Evolutionary conservation across 306 rosid species (phyloP).

Genomic region (Begonia masoniana): DNA sequence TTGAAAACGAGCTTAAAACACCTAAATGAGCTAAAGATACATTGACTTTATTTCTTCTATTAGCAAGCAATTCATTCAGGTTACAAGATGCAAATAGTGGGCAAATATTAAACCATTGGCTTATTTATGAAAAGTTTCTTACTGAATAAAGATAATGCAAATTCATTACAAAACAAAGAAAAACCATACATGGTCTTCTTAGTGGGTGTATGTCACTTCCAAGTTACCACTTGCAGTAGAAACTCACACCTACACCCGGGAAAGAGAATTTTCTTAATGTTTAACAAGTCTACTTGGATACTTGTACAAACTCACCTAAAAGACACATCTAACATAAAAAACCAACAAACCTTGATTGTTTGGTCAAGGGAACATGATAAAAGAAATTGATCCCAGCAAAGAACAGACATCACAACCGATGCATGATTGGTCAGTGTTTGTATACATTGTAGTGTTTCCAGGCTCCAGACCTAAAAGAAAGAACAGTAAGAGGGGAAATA

Average conservation of each 20-base stretch:
- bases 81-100: too few species aligned
- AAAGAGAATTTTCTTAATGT: constrained; percentile 3
- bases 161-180: too few species aligned
- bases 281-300: background rate
- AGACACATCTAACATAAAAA: constrained; percentile 3
- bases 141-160: too few species aligned
- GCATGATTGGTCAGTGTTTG: constrained; percentile 82
- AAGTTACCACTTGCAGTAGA: constrained; percentile 80
- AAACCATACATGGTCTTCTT: constrained; percentile 62
- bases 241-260: constrained; percentile 67
- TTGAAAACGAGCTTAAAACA: too few species aligned
- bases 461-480: constrained; percentile 74
- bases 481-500: constrained; percentile 8
- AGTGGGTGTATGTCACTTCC: constrained; percentile 83
- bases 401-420: constrained; percentile 92
- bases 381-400: constrained; percentile 96
- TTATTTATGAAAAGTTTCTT: too few species aligned
- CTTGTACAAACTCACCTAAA: background rate
- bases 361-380: constrained; percentile 80
- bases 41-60: too few species aligned
- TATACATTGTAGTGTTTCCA: constrained; percentile 80
- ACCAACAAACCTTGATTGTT: constrained; percentile 59
- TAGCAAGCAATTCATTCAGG: too few species aligned
- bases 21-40: too few species aligned
- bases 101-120: too few species aligned